Conservation (phyloP, 768 basidiomycete species). For the Leccinum olivaceopallidum region DNA sequence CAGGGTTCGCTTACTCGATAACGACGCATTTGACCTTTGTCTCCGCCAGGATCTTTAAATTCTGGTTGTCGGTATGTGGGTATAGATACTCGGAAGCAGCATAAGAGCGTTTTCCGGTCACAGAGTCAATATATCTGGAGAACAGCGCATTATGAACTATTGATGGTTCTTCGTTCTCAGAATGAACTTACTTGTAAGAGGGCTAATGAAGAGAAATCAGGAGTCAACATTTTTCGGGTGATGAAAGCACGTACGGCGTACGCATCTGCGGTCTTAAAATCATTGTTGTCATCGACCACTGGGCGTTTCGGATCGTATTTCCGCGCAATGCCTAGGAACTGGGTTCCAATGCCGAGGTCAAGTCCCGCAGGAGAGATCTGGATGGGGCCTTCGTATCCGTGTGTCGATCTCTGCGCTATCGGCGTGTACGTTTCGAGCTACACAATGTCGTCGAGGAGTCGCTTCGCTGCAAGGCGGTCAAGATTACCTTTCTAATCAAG, state of each 20-base stretch:
- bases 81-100: conserved; percentile 5
- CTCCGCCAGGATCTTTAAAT: conserved; percentile 3
- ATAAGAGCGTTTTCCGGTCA: conserved; percentile 7
- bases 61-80: not conserved
- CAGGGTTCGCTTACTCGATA: not conserved
- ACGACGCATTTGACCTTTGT: conserved; percentile 7
- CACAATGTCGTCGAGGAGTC: conserved; percentile 44
- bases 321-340: conserved; percentile 49
- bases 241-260: conserved; percentile 25
- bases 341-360: conserved; percentile 26
- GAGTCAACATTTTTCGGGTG: not conserved
- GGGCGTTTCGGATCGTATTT: conserved; percentile 49
- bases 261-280: conserved; percentile 33
- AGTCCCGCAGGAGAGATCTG: conserved; percentile 19
- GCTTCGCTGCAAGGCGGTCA: not conserved
- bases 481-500: conserved; percentile 52
- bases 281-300: conserved; percentile 48
- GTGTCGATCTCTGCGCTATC: conserved; percentile 32
- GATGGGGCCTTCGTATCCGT: conserved; percentile 38
- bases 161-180: not conserved
- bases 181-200: conserved; percentile 18
- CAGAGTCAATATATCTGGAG: conserved; percentile 4
- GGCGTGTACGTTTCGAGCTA: conserved; percentile 40
- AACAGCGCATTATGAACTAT: not conserved
- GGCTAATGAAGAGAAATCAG: conserved; percentile 9